A percentile compares a stretch with the other conserved stretches of the same genome.
Conservation (phyloP, 2,329 filamentous ascomycete genomes). For the Diaporthe velutina region DNA sequence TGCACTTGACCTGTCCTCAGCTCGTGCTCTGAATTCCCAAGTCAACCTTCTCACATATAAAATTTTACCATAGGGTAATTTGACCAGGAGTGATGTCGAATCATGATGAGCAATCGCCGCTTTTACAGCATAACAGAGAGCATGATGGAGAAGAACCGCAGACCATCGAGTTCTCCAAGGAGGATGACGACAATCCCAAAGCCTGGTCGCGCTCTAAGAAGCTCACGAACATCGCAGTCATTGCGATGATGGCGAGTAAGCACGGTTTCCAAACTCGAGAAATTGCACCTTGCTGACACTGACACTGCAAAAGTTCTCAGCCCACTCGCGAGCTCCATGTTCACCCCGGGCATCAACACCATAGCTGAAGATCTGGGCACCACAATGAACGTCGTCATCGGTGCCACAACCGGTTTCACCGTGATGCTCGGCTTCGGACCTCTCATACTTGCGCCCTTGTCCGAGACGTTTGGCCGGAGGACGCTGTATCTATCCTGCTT, state of each 20-base stretch:
- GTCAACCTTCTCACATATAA: background rate
- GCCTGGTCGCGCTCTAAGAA: slow-evolving; percentile 35
- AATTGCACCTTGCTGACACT: background rate
- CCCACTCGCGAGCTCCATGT: slow-evolving; percentile 40
- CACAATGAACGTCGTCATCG: slow-evolving; percentile 32
- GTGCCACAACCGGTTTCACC: slow-evolving; percentile 33
- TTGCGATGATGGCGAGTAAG: slow-evolving; percentile 37
- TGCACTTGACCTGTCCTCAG: background rate
- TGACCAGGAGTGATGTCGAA: slow-evolving; percentile 22
- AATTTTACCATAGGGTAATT: background rate
- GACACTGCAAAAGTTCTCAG: slow-evolving; percentile 21
- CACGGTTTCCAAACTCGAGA: background rate
- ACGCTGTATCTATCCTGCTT: slow-evolving; percentile 34
- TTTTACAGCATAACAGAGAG: slow-evolving; percentile 5
- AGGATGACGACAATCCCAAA: slow-evolving; percentile 31
- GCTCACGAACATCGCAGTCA: slow-evolving; percentile 35
- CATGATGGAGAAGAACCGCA: slow-evolving; percentile 5
- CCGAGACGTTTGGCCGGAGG: slow-evolving; percentile 34
- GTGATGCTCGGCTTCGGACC: slow-evolving; percentile 35
- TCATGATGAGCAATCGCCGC: slow-evolving; percentile 33
- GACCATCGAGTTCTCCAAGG: slow-evolving; percentile 29
- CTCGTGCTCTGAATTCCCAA: background rate
- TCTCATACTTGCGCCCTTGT: slow-evolving; percentile 34
- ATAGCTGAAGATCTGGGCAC: slow-evolving; percentile 33
- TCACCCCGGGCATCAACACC: slow-evolving; percentile 32